Evolutionary conservation across 2,329 filamentous ascomycete genomes (phyloP).

Genomic region (Neurospora crassa): DNA sequence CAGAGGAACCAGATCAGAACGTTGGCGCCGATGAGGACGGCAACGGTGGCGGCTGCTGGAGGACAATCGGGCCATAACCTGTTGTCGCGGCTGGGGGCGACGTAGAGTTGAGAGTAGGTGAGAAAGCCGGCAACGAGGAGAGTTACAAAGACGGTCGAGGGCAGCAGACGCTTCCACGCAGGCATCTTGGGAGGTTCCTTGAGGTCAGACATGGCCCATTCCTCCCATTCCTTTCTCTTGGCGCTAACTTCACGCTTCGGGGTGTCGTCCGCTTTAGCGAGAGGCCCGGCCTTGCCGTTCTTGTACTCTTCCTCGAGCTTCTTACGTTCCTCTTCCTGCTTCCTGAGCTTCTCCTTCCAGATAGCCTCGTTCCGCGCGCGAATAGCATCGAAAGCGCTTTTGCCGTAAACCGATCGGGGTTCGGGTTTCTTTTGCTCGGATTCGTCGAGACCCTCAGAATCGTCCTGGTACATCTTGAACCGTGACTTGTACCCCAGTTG

Average conservation of each 20-base stretch:
- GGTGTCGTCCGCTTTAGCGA: constrained; percentile 29
- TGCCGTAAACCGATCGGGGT: constrained; percentile 41
- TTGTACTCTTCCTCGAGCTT: constrained; percentile 31
- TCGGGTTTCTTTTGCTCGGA: constrained; percentile 20
- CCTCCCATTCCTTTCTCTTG: constrained; percentile 30
- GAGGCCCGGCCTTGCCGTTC: constrained; percentile 30
- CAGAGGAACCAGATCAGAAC: constrained; percentile 46
- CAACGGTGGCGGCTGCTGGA: constrained; percentile 55
- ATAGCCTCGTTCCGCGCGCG: constrained; percentile 42
- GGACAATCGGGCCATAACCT: constrained; percentile 52
- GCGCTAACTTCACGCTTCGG: constrained; percentile 28
- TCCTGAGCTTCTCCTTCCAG: constrained; percentile 33
- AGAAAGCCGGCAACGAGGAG: constrained; percentile 34
- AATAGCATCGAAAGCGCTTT: constrained; percentile 46
- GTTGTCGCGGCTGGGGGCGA: constrained; percentile 34
- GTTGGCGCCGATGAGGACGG: constrained; percentile 51
- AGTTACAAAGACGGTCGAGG: constrained; percentile 39
- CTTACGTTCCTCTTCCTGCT: constrained; percentile 15
- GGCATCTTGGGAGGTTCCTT: constrained; percentile 42
- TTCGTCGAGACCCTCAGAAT: not conserved
- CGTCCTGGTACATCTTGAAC: constrained; percentile 17
- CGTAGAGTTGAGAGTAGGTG: constrained; percentile 39
- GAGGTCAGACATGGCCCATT: constrained; percentile 39
- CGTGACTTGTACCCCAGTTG: constrained; percentile 6
- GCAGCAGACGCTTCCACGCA: constrained; percentile 44